Evolutionary conservation across 2,329 filamentous ascomycete species (phyloP), one percentile per base, ranked within the genome.

Genomic region (Dactylella cylindrospora): DNA sequence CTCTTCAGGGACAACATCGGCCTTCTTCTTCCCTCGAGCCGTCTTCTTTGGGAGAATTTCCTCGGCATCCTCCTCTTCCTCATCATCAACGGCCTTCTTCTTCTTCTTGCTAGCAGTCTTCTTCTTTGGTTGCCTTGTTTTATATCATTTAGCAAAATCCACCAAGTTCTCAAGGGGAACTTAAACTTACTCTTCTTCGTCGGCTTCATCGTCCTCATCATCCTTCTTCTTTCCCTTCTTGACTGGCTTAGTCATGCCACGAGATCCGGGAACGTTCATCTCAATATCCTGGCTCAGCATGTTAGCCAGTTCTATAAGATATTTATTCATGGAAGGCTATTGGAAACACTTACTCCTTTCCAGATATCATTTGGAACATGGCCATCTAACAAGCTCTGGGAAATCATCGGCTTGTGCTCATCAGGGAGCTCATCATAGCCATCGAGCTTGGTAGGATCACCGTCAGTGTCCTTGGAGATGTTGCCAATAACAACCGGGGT

Each of bases 281-380:
- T 41, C 51, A 13, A 36, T 32, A 20, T 23, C 26, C 15, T 43
- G n/a, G 25, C 10, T 28, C 13, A 15, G 22, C 5, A 13, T 40
- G 20, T 23, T 20, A 22, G 9, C 9, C 20, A 50, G 5, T 41
- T 13, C 32, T 15, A 7, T 5, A 12, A 12, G 7, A 6, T 5
- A 10, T 28, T 9, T 13, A 46, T 23, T 13, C 13, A 5, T 10
- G 33, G 38, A 9, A 43, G 22, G 15, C 19, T 43, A 29, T 9
- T 35, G 44, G 17, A 26, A 25, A 13, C 28, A 65, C 53, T 47
- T 31, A 65, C 62, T 1, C 55, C 62, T 40, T 32, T 47, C 62
- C 54, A 65, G 23, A 50, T 15, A 4, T 65, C 51, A 40, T 52
- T 41, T 7, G 55, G 49, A 35, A 66, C 57, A n/a, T 64, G 36